Evolutionary conservation across 208 protist genomes (phyloP), one percentile per base, ranked within the genome.

Genomic region (Leishmania tropica): DNA sequence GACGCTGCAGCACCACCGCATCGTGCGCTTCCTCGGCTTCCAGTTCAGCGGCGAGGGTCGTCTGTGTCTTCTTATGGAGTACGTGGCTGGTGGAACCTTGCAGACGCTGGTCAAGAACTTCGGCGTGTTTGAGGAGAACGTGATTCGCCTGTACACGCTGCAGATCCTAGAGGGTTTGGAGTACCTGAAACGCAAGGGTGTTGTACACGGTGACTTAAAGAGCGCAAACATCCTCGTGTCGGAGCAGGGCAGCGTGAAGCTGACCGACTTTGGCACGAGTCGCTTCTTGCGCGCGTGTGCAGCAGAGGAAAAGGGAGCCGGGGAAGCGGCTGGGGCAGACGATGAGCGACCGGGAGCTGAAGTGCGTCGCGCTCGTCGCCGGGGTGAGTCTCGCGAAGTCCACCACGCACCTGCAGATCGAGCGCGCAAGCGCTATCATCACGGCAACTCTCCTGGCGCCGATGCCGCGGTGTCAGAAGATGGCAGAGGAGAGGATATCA

Each of bases 181-280:
- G 79, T 98, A 97, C 78, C 86, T 98, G 76, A 78, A 87, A 11
- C 73, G 83, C 58, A 85, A 88, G 74, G 76, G 85, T 53, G 89
- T 97, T 35, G 89, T 98, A 58, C 94, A 98, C 79, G 90, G 96
- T 47, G 95, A 98, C 73, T 75, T 98, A 15, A 98, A 98, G 85
- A 93, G 92, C 75, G 92, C 90, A 13, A 98, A 98, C 82, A 88
- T 98, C 45, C 86, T 98, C 15, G 87, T 98, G 17, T 93, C 87
- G 21, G 90, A 95, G 71, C 84, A 88, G 35, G 92, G 95, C 64
- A 88, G 82, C 47, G 87, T 99, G 28, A 98, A 98, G 84, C 85
- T 98, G 67, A 93, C 95, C 19, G 97, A 98, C 79, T 99, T 99
- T 89, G 97, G 97, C 45, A 96, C 90, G 8, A 93, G 87, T 75